Conservation (phyloP, 2,329 filamentous ascomycete genomes). For the Cryphonectria nitschkei region DNA sequence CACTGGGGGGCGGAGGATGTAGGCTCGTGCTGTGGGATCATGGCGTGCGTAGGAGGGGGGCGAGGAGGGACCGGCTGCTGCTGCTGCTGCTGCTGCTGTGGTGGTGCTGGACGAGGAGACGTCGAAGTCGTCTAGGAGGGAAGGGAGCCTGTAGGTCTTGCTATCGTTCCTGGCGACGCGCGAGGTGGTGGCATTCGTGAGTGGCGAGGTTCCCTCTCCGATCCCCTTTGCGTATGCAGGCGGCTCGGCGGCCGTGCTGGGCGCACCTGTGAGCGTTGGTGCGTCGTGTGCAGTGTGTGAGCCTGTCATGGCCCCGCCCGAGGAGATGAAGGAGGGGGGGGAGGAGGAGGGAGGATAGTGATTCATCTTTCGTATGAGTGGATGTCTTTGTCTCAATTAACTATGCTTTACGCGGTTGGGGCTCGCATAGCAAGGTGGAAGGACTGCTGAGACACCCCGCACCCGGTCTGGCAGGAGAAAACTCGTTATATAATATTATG, state of each 20-base stretch:
- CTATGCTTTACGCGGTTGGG: not conserved
- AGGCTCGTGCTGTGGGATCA: not conserved
- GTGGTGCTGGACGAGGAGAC: not conserved
- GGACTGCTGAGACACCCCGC: not conserved
- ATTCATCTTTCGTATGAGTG: not conserved
- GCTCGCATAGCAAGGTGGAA: not conserved
- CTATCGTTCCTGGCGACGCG: not conserved
- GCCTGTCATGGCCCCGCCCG: not conserved
- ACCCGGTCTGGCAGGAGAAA: too few relatives aligned
- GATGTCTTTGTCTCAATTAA: not conserved
- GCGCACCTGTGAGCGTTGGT: not conserved
- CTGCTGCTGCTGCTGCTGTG: too few relatives aligned
- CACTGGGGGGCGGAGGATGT: not conserved
- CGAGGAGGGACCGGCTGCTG: not conserved
- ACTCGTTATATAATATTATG: not conserved
- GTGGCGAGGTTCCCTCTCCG: not conserved
- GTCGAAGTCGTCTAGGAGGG: not conserved
- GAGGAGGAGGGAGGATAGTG: not conserved
- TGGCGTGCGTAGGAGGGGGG: not conserved
- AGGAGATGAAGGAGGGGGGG: not conserved
- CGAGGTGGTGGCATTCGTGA: not conserved
- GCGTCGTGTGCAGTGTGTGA: not conserved
- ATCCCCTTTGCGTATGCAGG: not conserved
- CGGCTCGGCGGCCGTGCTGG: not conserved
- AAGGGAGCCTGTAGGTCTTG: not conserved